phyloP scores from a whole-genome alignment of 805 yeast genomes.

The Candida parachauliodes region DNA sequence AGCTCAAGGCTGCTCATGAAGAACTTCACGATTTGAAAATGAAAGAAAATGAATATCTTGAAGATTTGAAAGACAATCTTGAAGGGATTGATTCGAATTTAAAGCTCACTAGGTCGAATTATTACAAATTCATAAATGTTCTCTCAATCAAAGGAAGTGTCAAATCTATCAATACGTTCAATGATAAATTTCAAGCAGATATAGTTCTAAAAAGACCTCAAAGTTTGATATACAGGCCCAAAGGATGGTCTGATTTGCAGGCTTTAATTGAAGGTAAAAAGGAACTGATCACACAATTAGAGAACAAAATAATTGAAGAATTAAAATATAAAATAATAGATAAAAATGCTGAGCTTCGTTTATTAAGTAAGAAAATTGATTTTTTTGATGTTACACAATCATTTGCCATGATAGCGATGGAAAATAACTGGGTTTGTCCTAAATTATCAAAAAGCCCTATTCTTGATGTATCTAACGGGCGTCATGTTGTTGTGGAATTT shows the following conservation, averaged over 20 bases:
- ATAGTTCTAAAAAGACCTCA: conserved; percentile 36
- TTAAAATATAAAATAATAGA: conserved; percentile 47
- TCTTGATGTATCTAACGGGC: conserved; percentile 57
- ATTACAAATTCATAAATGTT: conserved; percentile 36
- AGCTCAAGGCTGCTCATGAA: conserved; percentile 31
- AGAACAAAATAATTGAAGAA: conserved; percentile 46
- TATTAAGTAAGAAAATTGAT: conserved; percentile 51
- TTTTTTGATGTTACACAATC: conserved; percentile 69
- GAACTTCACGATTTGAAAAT: conserved; percentile 21
- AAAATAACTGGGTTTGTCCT: conserved; percentile 66
- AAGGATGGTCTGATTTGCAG: conserved; percentile 50
- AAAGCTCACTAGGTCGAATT: conserved; percentile 21
- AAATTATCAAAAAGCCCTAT: conserved; percentile 45
- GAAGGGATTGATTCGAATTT: conserved; percentile 27
- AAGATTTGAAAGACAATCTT: conserved; percentile 17
- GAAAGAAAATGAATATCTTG: conserved; percentile 23
- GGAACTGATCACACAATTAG: conserved; percentile 52
- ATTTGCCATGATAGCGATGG: conserved; percentile 69
- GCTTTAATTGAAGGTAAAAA: conserved; percentile 47
- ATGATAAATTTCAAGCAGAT: conserved; percentile 18
- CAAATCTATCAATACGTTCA: conserved; percentile 21
- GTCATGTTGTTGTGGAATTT: conserved; percentile 85
- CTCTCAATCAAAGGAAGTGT: conserved; percentile 45
- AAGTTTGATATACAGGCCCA: conserved; percentile 43
- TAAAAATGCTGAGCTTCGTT: conserved; percentile 45